Evolutionary conservation across 805 yeast genomes (phyloP), one percentile per base, ranked within the genome.

Genomic region (Lipomyces oligophaga): DNA sequence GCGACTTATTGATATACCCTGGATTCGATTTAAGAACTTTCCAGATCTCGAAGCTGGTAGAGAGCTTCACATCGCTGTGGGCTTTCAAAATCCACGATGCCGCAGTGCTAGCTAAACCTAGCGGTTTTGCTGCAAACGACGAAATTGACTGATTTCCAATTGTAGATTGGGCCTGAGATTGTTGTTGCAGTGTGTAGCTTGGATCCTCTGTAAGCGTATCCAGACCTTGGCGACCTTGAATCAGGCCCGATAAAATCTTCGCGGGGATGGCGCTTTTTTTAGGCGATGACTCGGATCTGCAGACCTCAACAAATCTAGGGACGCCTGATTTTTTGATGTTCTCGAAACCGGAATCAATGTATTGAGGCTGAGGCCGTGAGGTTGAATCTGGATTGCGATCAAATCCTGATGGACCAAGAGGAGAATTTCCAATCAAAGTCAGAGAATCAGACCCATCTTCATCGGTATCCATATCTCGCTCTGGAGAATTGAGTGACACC

Each of bases 51-150:
- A 19, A 45, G 15, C 8, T 34, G 18, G 38, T 15, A 26, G 32
- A 47, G 22, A 50, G 21, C 31, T 50, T 48, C 18, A 40, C 45
- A 24, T 50, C 55, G 31, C 49, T 50, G 27, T 44, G 45, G 3
- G 22, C 21, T 30, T 50, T 50, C 24, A 42, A 11, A 8, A 47
- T 34, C 40, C 45, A 33, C 8, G 55, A 35, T 5, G 38, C n/a
- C 1, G 39, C 49, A 5, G 24, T 5, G 19, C 28, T 31, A 25
- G 20, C 36, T 26, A 38, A 25, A 10, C 25, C 43, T 41, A 20
- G 31, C 18, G 18, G 34, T 16, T 5, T 13, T 5, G 18, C 11
- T 33, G 5, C 11, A 13, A 11, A 5, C 36, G 5, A 13, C 18
- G 4, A 24, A 19, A 31, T n/a, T 13, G 20, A 24, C 21, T 24